These are phyloP conservation scores for Rubus idaeus DNA, from an alignment of 306 rosid genomes.

Conservation along the genomic window DNA sequence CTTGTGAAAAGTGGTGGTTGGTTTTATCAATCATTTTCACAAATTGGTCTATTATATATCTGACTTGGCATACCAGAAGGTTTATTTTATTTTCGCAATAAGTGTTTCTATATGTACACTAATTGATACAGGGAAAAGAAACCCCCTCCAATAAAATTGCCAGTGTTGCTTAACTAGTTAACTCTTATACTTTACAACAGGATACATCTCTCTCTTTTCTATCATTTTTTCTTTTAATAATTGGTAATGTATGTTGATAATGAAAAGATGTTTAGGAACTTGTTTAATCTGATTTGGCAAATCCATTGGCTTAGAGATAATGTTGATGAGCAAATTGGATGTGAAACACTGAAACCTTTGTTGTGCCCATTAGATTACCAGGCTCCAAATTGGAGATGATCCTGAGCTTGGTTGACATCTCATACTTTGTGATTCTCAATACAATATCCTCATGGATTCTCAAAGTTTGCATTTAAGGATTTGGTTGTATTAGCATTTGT, in stretches of 20 bases:
- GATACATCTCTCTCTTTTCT: neutral
- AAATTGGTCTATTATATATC: neutral
- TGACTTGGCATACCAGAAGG: neutral
- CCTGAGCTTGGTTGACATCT: neutral
- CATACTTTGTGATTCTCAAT: neutral
- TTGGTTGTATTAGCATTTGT: neutral
- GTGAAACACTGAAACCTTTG: neutral
- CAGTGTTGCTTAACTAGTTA: conserved; percentile 6
- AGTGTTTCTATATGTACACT: neutral
- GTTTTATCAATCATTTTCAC: neutral
- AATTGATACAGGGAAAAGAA: neutral
- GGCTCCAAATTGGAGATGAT: neutral
- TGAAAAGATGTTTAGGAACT: neutral
- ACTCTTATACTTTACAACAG: neutral
- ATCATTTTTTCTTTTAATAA: neutral
- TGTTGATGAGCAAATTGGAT: neutral
- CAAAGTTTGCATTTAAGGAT: conserved; percentile 10
- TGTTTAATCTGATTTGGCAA: conserved; percentile 7
- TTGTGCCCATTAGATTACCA: conserved; percentile 2
- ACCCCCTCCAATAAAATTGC: neutral
- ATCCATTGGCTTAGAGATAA: neutral
- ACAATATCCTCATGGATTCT: neutral
- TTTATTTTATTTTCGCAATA: neutral
- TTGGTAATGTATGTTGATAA: neutral
- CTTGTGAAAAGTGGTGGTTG: neutral